Evolutionary conservation across 1,139 yeast species (phyloP).

Genomic region (Candida pseudocylindracea): DNA sequence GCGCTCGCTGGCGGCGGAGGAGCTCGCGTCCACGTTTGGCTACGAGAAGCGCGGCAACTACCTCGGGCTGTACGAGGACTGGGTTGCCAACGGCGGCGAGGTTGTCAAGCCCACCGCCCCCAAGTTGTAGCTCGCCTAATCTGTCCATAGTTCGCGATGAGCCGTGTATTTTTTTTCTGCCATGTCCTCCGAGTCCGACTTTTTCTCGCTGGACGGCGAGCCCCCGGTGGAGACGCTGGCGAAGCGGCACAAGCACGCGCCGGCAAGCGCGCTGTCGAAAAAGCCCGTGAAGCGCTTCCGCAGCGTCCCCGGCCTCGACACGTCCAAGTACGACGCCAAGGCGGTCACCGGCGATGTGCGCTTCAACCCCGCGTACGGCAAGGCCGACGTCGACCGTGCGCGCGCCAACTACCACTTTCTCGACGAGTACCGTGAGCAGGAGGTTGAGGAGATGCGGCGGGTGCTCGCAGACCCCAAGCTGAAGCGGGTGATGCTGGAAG

Average conservation of each 20-base stretch:
- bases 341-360: slow-evolving; percentile 54
- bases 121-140: too few species aligned
- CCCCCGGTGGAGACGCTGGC: slow-evolving; percentile 4
- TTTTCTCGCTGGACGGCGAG: too few species aligned
- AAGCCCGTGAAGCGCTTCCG: slow-evolving; percentile 49
- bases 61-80: slow-evolving; percentile 70
- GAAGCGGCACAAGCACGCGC: slow-evolving; percentile 52
- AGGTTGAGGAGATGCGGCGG: slow-evolving; percentile 34
- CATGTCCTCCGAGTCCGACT: too few species aligned
- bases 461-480: slow-evolving; percentile 35
- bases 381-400: slow-evolving; percentile 41
- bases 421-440: slow-evolving; percentile 65
- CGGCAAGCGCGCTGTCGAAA: slow-evolving; percentile 50
- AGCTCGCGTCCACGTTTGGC: slow-evolving; percentile 77
- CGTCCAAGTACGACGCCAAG: slow-evolving; percentile 12
- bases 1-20: slow-evolving; percentile 80
- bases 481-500: slow-evolving; percentile 14
- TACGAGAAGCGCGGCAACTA: slow-evolving; percentile 61
- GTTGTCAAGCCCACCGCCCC: not conserved
- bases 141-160: too few species aligned
- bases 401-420: slow-evolving; percentile 66
- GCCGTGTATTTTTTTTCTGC: too few species aligned
- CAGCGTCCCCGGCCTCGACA: slow-evolving; percentile 49
- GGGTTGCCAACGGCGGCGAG: slow-evolving; percentile 32
- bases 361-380: slow-evolving; percentile 78